A percentile compares a stretch with the other conserved stretches of the same genome.
These are phyloP conservation scores for Alternaria tenuissima DNA, from an alignment of 2,329 filamentous ascomycete genomes.

Conservation along the genomic window DNA sequence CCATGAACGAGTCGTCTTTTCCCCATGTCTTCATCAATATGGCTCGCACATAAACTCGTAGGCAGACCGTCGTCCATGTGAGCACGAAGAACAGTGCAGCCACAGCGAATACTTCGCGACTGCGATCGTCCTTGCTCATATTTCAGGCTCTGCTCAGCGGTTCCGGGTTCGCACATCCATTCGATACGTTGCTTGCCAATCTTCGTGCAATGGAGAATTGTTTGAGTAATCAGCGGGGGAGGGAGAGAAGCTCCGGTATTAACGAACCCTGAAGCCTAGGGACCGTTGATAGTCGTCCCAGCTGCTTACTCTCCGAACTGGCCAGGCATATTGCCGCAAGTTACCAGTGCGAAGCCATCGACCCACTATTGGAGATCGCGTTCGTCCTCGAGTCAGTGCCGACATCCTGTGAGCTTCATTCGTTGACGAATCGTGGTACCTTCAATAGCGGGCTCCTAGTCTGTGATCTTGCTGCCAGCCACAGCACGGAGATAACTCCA, in stretches of 20 bases:
- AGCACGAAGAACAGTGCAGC: slow-evolving; percentile 51
- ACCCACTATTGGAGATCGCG: slow-evolving; percentile 7
- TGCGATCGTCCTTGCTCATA: slow-evolving; percentile 26
- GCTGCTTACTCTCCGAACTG: not conserved
- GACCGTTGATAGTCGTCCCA: slow-evolving; percentile 2
- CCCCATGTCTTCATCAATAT: slow-evolving; percentile 51
- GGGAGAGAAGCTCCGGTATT: not conserved
- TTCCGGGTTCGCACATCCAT: not conserved
- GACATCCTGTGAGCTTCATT: slow-evolving; percentile 12
- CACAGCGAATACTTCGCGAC: slow-evolving; percentile 36
- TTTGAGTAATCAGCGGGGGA: not conserved
- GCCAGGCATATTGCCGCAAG: not conserved
- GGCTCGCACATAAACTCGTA: slow-evolving; percentile 51
- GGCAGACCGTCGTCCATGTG: slow-evolving; percentile 48
- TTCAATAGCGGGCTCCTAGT: not conserved
- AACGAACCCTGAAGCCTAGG: not conserved
- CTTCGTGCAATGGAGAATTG: not conserved
- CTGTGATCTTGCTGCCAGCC: not conserved
- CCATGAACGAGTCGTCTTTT: slow-evolving; percentile 53
- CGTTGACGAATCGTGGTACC: not conserved
- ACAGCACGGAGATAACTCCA: not conserved
- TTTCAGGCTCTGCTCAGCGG: not conserved
- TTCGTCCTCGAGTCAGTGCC: slow-evolving; percentile 18
- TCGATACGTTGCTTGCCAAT: not conserved
- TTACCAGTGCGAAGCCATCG: not conserved